These are phyloP conservation scores for Candida anglica DNA, from an alignment of 805 yeast genomes.

Conservation along the genomic window DNA sequence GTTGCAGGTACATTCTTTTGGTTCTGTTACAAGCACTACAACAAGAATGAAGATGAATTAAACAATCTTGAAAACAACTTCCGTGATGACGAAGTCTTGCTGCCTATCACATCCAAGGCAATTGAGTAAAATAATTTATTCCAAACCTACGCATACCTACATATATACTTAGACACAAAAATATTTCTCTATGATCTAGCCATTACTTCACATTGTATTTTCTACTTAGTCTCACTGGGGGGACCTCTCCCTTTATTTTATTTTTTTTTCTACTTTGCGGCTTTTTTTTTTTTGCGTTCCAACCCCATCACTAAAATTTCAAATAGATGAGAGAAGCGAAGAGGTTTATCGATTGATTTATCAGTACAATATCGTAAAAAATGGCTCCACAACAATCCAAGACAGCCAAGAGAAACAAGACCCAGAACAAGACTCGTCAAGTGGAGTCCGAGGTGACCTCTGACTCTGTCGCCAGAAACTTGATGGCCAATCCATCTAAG, in stretches of 20 bases:
- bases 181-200: no score
- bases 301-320: not conserved
- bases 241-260: no score
- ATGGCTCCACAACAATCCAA: slow-evolving; percentile 62
- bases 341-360: no score
- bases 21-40: slow-evolving; percentile 52
- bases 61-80: no score
- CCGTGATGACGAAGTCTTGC: no score
- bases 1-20: slow-evolving; percentile 60
- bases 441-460: slow-evolving; percentile 63
- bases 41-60: slow-evolving; percentile 53
- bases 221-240: no score
- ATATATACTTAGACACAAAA: not conserved
- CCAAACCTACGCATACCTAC: no score
- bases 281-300: no score
- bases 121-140: no score
- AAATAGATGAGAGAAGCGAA: no score
- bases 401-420: slow-evolving; percentile 51
- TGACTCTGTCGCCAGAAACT: slow-evolving; percentile 68
- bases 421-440: slow-evolving; percentile 51
- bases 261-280: not conserved
- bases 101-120: no score
- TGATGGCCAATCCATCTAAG: slow-evolving; percentile 55
- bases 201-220: no score
- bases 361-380: slow-evolving; percentile 1